These are phyloP conservation scores for Heteromeles arbutifolia DNA, from an alignment of 306 rosid genomes.

Conservation along the genomic window DNA sequence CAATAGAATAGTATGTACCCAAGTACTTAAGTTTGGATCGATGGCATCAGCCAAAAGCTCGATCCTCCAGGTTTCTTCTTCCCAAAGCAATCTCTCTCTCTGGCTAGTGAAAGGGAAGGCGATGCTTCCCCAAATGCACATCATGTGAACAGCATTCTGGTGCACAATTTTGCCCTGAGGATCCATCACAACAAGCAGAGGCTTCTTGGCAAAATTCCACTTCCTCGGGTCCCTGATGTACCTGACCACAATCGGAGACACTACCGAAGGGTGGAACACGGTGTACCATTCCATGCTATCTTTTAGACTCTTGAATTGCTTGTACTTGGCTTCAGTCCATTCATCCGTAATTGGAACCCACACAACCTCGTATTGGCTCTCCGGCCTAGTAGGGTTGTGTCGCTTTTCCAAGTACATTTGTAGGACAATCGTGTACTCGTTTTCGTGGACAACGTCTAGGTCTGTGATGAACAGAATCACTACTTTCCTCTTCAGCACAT, in stretches of 20 bases:
- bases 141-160: slow-evolving; percentile 57
- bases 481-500: slow-evolving; percentile 12
- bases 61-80: slow-evolving; percentile 46
- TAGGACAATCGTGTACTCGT: slow-evolving; percentile 22
- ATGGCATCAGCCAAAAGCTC: slow-evolving; percentile 41
- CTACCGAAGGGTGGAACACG: slow-evolving; percentile 27
- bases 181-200: slow-evolving; percentile 53
- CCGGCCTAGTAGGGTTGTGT: slow-evolving; percentile 14
- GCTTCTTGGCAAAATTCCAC: slow-evolving; percentile 51
- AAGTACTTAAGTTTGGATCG: slow-evolving; percentile 18
- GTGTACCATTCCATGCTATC: slow-evolving; percentile 44
- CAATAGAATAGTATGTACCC: slow-evolving; percentile 29
- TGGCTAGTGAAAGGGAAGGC: slow-evolving; percentile 49
- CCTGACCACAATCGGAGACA: slow-evolving; percentile 32
- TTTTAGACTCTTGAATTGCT: slow-evolving; percentile 16
- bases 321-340: slow-evolving; percentile 11
- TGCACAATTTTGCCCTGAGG: slow-evolving; percentile 46
- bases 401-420: slow-evolving; percentile 35
- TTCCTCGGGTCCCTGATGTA: slow-evolving; percentile 41
- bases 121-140: slow-evolving; percentile 72
- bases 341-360: slow-evolving; percentile 53
- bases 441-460: slow-evolving; percentile 18
- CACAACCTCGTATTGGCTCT: slow-evolving; percentile 46
- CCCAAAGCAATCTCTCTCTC: slow-evolving; percentile 55
- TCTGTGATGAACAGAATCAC: slow-evolving; percentile 45